These are phyloP conservation scores for Neckera pumila DNA, from an alignment of 225 moss, liverwort and hornwort species.

Conservation along the genomic window DNA sequence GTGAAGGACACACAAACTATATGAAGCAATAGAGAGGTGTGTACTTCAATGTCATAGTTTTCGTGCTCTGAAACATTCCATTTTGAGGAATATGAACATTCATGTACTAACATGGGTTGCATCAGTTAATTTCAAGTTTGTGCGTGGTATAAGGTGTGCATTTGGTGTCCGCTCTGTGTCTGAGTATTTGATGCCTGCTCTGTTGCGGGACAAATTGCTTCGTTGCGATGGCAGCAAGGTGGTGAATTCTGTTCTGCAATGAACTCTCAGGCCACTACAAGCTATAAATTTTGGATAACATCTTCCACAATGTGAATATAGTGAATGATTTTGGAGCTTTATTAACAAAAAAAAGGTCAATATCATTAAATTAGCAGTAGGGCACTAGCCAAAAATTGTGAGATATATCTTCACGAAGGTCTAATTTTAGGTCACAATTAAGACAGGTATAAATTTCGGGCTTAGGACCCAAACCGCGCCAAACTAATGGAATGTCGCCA, in stretches of 20 bases:
- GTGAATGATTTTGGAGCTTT: not conserved
- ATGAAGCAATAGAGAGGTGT: not conserved
- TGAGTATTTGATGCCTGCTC: not conserved
- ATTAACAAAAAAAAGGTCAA: not conserved
- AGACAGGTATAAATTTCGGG: not conserved
- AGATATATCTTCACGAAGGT: not conserved
- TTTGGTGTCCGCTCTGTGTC: not conserved
- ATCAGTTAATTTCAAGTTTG: not conserved
- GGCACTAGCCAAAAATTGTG: not conserved
- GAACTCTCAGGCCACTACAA: not conserved
- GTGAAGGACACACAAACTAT: too few relatives aligned
- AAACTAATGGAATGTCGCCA: not conserved
- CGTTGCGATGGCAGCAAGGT: not conserved
- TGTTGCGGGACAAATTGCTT: not conserved
- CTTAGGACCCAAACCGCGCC: not conserved
- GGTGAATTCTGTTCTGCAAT: not conserved
- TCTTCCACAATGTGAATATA: not conserved
- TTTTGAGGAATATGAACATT: not conserved
- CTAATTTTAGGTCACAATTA: not conserved
- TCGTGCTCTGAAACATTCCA: not conserved
- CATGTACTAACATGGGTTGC: not conserved
- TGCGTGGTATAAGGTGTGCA: not conserved
- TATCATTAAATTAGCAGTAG: not conserved
- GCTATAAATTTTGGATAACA: too few relatives aligned
- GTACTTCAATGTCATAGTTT: too few relatives aligned